Conservation (phyloP, 106 monocot genomes). For the Dactylorhiza incarnata region DNA sequence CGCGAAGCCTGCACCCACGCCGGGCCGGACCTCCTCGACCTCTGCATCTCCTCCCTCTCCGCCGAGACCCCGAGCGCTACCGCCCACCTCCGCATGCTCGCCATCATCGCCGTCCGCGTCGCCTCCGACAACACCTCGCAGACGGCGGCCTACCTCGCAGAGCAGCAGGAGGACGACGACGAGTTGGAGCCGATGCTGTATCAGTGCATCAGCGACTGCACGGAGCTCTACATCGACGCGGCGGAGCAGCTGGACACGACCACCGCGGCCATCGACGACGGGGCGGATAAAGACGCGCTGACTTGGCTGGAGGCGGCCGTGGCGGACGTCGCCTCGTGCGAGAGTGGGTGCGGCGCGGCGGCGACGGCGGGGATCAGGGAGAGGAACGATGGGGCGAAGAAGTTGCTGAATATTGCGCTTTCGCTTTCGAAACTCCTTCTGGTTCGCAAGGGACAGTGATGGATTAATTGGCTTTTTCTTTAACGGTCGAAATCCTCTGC, state of each 20-base stretch:
- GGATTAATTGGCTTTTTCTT: no score
- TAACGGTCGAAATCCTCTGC: no score
- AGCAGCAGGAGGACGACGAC: no score
- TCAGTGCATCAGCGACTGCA: constrained; percentile 6
- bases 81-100: neutral
- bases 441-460: neutral
- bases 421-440: neutral
- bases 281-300: neutral
- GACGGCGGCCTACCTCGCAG: neutral
- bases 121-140: neutral
- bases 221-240: constrained; percentile 3
- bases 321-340: neutral
- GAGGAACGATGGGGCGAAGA: neutral
- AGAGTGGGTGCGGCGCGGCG: neutral
- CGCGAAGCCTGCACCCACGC: neutral
- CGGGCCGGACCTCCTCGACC: neutral
- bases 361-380: neutral
- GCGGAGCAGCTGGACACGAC: constrained; percentile 1
- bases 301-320: constrained; percentile 3
- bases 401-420: neutral
- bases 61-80: neutral
- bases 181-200: neutral
- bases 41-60: constrained; percentile 1
- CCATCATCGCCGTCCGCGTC: neutral
- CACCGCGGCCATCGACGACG: neutral